Base-by-base conservation (phyloP, 441 rosid genomes). In the Adansonia rubrostipa region DNA sequence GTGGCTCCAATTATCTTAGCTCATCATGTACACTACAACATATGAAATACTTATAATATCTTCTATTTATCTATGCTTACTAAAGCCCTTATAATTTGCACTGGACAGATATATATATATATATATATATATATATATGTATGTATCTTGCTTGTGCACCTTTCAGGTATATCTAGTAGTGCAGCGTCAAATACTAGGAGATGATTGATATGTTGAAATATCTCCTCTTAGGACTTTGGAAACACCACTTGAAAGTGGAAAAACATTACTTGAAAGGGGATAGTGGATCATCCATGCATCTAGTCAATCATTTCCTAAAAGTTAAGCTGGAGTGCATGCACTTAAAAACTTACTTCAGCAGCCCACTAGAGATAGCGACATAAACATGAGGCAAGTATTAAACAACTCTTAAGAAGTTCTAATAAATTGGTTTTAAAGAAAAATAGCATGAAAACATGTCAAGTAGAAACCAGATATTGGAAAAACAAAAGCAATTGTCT, bases 201-300 rank as follows among this genome's bases (percentile, higher is more conserved):
- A 10, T 70, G 58, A 70, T 50, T 48, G 58, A 70, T 13, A 48
- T 48, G 42, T 22, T 48, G 73, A 70, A 45, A 47, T 20, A 10
- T 48, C 28, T 20, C 40, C 36, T 2, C 36, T 22, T 48, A 24
- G 57, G n/a, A 48, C 58, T 48, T 70, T 24, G 42, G 22, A 48
- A 68, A 10, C 58, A 69, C 22, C 42, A 69, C 19, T 22, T 69
- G 42, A 69, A 11, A 70, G 58, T 47, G 57, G 58, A 22, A 70
- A 70, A 22, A 13, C 73, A 69, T 47, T 69, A 13, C n/a, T 19
- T 44, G 33, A 44, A 47, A 20, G 17, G 57, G 56, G 57, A 68
- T 24, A 45, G 73, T 70, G 58, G 36, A 48, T 48, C 73, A 70
- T 50, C 42, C 73, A 48, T 48, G 73, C 73, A 22, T 70, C 40